phyloP scores from a whole-genome alignment of 345 rosid genomes.

The Melaleuca quinquenervia region DNA sequence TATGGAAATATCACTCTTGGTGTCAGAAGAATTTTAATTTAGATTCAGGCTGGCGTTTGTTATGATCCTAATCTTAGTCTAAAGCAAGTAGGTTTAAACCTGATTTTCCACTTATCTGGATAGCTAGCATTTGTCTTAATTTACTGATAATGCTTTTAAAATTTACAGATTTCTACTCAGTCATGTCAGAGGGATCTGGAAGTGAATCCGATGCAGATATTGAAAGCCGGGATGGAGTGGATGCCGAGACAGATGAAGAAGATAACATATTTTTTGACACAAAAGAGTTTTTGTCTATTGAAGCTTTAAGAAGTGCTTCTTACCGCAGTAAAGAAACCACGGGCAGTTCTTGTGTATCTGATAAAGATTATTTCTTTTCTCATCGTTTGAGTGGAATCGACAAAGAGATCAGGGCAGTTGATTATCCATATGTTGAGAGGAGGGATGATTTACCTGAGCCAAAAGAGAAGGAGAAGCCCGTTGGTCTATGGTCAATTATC shows the following conservation, averaged over 20 bases:
- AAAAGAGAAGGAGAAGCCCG: conserved; percentile 92
- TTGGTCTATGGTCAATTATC: conserved; percentile 96
- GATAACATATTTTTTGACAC: conserved; percentile 74
- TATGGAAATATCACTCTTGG: neutral
- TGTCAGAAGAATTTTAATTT: neutral
- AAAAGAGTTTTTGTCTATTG: conserved; percentile 76
- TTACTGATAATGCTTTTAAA: conserved; percentile 7
- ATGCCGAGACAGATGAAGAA: conserved; percentile 89
- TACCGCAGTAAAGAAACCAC: conserved; percentile 61
- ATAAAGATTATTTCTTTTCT: conserved; percentile 51
- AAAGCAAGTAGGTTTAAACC: neutral
- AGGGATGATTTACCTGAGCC: conserved; percentile 93
- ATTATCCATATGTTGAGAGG: conserved; percentile 75
- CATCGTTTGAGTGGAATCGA: conserved; percentile 32
- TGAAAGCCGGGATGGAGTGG: conserved; percentile 88
- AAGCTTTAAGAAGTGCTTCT: conserved; percentile 87
- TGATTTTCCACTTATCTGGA: neutral
- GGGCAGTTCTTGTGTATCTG: conserved; percentile 46
- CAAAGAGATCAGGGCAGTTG: conserved; percentile 39
- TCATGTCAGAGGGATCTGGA: conserved; percentile 88
- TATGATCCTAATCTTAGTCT: neutral
- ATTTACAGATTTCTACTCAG: conserved; percentile 90
- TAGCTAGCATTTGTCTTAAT: neutral
- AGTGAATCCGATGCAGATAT: conserved; percentile 85
- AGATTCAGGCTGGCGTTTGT: neutral